These are phyloP conservation scores for Ophiorrhiza pumila DNA, from an alignment of 257 asterid species.

Conservation along the genomic window DNA sequence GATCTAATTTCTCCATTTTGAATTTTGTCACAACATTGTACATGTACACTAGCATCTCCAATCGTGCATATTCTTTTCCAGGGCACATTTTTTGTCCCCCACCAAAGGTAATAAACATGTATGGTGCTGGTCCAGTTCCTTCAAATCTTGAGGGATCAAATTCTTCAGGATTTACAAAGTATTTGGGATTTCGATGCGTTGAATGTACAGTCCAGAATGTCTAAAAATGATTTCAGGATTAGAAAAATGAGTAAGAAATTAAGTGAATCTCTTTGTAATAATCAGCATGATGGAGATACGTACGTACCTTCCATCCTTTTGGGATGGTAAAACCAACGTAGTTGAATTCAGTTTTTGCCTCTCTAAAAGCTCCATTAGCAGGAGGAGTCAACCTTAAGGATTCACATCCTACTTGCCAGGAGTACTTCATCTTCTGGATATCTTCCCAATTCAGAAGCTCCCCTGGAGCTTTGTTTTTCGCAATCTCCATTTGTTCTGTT, in stretches of 20 bases:
- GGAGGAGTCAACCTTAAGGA: conserved; percentile 54
- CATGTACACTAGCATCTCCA: conserved; percentile 51
- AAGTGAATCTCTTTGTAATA: too few relatives aligned
- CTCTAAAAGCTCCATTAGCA: conserved; percentile 47
- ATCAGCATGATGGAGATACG: too few relatives aligned
- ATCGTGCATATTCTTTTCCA: conserved; percentile 46
- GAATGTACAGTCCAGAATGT: conserved; percentile 36
- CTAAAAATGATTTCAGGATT: not conserved
- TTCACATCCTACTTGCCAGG: conserved; percentile 65
- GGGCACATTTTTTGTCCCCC: conserved; percentile 62
- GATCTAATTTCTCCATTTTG: conserved; percentile 35
- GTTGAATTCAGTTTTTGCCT: conserved; percentile 40
- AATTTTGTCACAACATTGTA: conserved; percentile 45
- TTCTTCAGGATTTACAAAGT: conserved; percentile 32
- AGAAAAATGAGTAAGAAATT: too few relatives aligned
- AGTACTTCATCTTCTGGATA: conserved; percentile 54
- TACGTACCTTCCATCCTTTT: conserved; percentile 59
- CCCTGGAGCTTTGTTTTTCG: conserved; percentile 36
- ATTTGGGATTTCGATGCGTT: conserved; percentile 42
- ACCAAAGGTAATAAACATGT: conserved; percentile 50
- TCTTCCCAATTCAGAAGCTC: conserved; percentile 54
- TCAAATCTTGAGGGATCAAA: conserved; percentile 54
- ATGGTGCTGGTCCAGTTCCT: conserved; percentile 52
- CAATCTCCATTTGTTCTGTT: conserved; percentile 50
- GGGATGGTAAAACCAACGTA: conserved; percentile 50